Evolutionary conservation across 441 rosid species (phyloP), one percentile per base, ranked within the genome.

Genomic region (Brassica balearica): DNA sequence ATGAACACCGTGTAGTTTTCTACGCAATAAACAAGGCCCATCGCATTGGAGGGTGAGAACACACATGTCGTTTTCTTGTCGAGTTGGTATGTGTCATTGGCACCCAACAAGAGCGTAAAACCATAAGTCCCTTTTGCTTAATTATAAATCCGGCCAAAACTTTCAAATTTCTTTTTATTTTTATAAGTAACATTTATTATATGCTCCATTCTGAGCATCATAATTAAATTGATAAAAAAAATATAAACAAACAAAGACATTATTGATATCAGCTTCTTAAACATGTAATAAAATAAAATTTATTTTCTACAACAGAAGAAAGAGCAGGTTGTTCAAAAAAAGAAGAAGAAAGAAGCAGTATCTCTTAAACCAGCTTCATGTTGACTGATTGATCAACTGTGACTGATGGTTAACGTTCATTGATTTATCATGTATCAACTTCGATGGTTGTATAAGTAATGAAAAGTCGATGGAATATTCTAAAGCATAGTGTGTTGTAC

Each of bases 61-160:
- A 68, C 76, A 71, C 65, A 77, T 68, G 85, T 86, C 89, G 15
- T 84, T 86, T 80, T 87, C 86, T 1, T 69, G 56, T 75, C 68
- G 76, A 84, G 91, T 90, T 90, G 97, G 90, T 90, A 88, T 78
- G 78, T 72, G 92, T 90, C 94, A 67, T 86, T 84, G 72, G 83
- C 88, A 85, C 32, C 82, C 86, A 88, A 89, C 83, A 92, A 74
- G 90, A 88, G 79, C 63, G 75, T 74, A 60, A 71, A 85, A 82
- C 82, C 82, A 67, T 17, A 38, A 36, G 82, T 83, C 86, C 79
- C 81, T 80, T 80, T 80, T 80, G 83, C 83, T 80, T 80, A 67
- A 75, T 75, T 60, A 71, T 60, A 66, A 76, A 80, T 75, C 80
- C 17, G 53, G 9, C 48, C 25, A 68, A 68, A 61, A 64, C 38